Percentiles rank a stretch among this genome's conserved stretches.
phyloP scores from a whole-genome alignment of 1,284 basidiomycete genomes.

The Irpex rosettiformis region DNA sequence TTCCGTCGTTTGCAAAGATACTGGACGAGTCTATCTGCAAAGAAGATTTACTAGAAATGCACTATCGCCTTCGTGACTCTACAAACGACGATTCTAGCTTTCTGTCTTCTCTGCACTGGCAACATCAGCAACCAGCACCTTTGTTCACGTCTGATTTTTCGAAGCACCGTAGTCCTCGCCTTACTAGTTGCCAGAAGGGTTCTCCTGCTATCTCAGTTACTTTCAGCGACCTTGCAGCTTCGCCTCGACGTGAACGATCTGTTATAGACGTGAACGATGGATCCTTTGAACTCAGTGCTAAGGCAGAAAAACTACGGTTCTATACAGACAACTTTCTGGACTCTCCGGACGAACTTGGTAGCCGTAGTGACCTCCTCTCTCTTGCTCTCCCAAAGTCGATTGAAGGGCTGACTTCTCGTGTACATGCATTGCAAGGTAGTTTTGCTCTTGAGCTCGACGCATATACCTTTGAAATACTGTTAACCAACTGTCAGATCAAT shows the following conservation, averaged over 20 bases:
- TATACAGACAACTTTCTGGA: conserved; percentile 13
- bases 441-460: too few species aligned
- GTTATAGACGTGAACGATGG: conserved; percentile 37
- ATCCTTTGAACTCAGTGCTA: conserved; percentile 43
- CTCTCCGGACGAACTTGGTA: neutral
- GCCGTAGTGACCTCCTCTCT: neutral
- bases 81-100: neutral
- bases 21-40: conserved; percentile 32
- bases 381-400: neutral
- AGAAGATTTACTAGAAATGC: conserved; percentile 21
- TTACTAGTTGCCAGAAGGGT: neutral
- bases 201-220: conserved; percentile 9
- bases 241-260: conserved; percentile 38
- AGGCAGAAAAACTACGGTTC: conserved; percentile 35
- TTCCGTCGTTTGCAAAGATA: conserved; percentile 33
- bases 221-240: conserved; percentile 40
- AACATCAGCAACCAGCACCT: neutral
- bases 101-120: neutral
- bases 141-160: neutral
- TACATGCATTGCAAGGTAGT: neutral
- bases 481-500: conserved; percentile 37
- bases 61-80: conserved; percentile 11
- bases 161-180: neutral
- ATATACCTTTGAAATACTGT: too few species aligned
- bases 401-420: neutral